Conservation (phyloP, 805 yeast genomes). For the Yamadazyma ubonensis region DNA sequence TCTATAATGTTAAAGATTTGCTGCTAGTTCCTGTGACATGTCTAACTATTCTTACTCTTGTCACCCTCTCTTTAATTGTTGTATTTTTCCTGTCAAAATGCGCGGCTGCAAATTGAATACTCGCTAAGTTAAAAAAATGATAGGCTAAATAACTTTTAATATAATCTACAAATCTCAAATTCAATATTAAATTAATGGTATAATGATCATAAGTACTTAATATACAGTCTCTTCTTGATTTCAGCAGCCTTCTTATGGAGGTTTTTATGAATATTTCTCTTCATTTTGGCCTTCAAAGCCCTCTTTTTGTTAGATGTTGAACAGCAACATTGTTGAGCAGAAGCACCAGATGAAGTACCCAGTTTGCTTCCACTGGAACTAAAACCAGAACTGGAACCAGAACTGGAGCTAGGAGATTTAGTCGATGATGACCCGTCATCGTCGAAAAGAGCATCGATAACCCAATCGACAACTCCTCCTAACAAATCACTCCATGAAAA, state of each 20-base stretch:
- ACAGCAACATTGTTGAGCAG: slow-evolving; percentile 13
- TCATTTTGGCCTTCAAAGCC: slow-evolving; percentile 18
- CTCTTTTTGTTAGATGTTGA: slow-evolving; percentile 15
- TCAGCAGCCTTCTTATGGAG: slow-evolving; percentile 18
- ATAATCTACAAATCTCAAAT: no score
- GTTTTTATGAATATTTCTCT: slow-evolving; percentile 19
- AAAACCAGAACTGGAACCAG: slow-evolving; percentile 8
- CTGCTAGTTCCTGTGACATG: no score
- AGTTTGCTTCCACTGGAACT: slow-evolving; percentile 4
- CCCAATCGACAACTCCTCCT: slow-evolving; percentile 16
- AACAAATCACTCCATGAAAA: slow-evolving; percentile 13
- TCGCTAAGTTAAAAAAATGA: no score
- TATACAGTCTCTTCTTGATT: slow-evolving; percentile 13
- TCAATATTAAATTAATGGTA: slow-evolving; percentile 14
- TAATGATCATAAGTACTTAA: slow-evolving; percentile 15
- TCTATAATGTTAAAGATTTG: no score
- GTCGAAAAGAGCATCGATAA: slow-evolving; percentile 22
- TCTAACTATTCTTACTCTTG: no score
- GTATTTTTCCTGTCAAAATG: no score
- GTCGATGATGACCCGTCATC: slow-evolving; percentile 18
- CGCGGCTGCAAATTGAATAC: no score
- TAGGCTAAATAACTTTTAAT: no score
- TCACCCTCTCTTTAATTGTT: no score
- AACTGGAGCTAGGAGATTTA: slow-evolving; percentile 9
- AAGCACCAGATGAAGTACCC: slow-evolving; percentile 5